Conservation (phyloP, 768 basidiomycete genomes). For the Pulveroboletus sp. region DNA sequence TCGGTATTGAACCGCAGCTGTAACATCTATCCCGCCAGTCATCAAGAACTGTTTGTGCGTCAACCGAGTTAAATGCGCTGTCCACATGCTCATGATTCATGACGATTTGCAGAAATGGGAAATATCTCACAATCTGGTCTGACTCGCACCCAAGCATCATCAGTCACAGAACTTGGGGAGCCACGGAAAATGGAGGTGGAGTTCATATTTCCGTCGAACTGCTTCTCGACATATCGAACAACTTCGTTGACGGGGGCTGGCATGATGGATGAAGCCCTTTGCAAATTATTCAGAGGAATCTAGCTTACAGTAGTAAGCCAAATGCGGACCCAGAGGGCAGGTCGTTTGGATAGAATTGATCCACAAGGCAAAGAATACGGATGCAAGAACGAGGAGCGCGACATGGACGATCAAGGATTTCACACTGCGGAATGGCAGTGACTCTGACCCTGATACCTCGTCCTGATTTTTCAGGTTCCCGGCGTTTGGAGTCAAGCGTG, state of each 20-base stretch:
- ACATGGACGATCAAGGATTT: background rate
- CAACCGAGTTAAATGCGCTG: constrained; percentile 3
- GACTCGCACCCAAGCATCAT: constrained; percentile 4
- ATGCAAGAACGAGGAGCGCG: background rate
- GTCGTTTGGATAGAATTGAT: background rate
- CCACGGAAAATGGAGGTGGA: constrained; percentile 2
- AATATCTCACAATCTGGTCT: background rate
- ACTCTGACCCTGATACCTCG: background rate
- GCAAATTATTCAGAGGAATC: background rate
- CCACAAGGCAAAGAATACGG: background rate
- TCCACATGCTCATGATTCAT: background rate
- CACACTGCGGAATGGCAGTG: background rate
- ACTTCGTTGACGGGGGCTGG: constrained; percentile 2
- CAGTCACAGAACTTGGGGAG: background rate
- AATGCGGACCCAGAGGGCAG: background rate
- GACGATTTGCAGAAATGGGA: no score
- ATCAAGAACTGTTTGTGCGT: constrained; percentile 4
- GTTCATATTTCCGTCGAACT: constrained; percentile 2
- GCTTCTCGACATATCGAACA: background rate
- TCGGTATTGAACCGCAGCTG: constrained; percentile 1
- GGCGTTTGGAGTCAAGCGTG: background rate
- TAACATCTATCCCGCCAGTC: background rate
- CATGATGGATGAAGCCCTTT: background rate
- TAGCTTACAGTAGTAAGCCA: background rate
- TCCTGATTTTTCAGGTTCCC: background rate